These are phyloP conservation scores for Xylaria grammica DNA, from an alignment of 495 filamentous ascomycete genomes.

Conservation along the genomic window DNA sequence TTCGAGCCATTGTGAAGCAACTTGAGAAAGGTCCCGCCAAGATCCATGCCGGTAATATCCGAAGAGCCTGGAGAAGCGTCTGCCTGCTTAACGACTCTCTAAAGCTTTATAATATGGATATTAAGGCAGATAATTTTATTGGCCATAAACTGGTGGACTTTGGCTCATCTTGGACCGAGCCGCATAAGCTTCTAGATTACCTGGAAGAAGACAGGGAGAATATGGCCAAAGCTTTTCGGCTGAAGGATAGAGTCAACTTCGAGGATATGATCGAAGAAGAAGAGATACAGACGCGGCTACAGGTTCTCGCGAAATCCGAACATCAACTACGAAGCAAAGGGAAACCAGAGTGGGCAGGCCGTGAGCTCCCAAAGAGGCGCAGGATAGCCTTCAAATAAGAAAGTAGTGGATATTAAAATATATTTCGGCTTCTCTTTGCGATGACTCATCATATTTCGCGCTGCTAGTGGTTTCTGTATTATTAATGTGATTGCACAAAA, in stretches of 20 bases:
- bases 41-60: neutral
- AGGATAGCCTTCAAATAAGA: no score
- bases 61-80: neutral
- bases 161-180: slow-evolving; percentile 1
- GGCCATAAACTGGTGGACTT: neutral
- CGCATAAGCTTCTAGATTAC: neutral
- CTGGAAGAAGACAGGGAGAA: neutral
- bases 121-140: slow-evolving; percentile 3
- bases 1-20: neutral
- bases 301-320: no score
- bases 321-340: no score
- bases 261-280: neutral
- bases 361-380: no score
- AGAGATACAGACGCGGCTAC: no score
- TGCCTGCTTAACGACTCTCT: neutral
- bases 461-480: no score
- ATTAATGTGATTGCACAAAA: no score
- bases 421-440: no score
- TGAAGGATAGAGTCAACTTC: neutral
- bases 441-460: no score
- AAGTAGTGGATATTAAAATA: no score
- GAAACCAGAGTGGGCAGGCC: no score
- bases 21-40: neutral
- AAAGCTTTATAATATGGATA: neutral
- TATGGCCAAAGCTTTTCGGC: neutral